These are phyloP conservation scores for Fistulina hepatica DNA, from an alignment of 1,284 basidiomycete genomes.

Conservation along the genomic window DNA sequence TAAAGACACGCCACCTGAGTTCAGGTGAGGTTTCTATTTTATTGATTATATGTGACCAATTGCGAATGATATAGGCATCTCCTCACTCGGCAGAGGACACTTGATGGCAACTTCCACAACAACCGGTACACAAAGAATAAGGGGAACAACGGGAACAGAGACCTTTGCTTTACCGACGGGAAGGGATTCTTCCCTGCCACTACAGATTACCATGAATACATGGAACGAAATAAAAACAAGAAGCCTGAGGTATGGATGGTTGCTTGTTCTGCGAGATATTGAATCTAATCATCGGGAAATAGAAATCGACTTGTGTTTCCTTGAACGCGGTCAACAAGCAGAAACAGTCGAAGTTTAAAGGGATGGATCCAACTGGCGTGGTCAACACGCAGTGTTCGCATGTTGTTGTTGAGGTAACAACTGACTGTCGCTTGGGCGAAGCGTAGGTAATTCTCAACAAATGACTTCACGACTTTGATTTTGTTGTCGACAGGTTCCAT, in stretches of 20 bases:
- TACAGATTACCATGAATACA: slow-evolving; percentile 2
- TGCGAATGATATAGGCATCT: slow-evolving; percentile 1
- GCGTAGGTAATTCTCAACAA: background rate
- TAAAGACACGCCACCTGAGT: background rate
- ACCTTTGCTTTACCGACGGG: slow-evolving; percentile 3
- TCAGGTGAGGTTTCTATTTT: background rate
- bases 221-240: background rate
- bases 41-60: background rate
- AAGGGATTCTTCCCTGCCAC: slow-evolving; percentile 3
- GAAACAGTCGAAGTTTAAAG: slow-evolving; percentile 10
- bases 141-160: slow-evolving; percentile 2
- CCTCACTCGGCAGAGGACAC: background rate
- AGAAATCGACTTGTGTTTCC: slow-evolving; percentile 9
- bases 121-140: slow-evolving; percentile 2
- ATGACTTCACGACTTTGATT: background rate
- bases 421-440: slow-evolving; percentile 3
- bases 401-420: slow-evolving; percentile 2
- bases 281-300: background rate
- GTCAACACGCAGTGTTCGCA: slow-evolving; percentile 9
- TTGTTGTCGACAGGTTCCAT: slow-evolving; percentile 3
- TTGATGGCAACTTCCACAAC: slow-evolving; percentile 6
- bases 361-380: slow-evolving; percentile 6
- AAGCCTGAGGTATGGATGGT: slow-evolving; percentile 2
- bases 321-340: slow-evolving; percentile 9
- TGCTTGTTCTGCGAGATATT: background rate